phyloP scores from a whole-genome alignment of 345 rosid genomes.

The Eucalyptus decipiens region DNA sequence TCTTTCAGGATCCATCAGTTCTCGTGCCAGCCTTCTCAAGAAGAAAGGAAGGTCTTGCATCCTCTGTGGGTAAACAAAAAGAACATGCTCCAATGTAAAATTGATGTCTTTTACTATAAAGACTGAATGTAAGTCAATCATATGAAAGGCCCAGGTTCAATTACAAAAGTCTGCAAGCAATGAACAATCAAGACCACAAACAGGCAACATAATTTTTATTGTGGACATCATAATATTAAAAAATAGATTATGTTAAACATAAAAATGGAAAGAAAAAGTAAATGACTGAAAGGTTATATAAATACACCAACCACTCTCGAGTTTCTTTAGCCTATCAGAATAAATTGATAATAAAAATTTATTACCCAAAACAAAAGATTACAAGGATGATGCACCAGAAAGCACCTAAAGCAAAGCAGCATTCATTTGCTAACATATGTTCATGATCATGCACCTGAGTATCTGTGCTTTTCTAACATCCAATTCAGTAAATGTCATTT shows the following conservation, averaged over 20 bases:
- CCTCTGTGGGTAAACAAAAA: slow-evolving; percentile 26
- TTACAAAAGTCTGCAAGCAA: not conserved
- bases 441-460: not conserved
- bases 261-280: not conserved
- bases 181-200: not conserved
- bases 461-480: not conserved
- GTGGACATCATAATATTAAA: not conserved
- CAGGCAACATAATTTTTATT: not conserved
- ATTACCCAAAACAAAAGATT: not conserved
- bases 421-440: not conserved
- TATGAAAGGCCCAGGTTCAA: not conserved
- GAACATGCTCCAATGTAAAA: not conserved
- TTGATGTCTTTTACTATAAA: not conserved
- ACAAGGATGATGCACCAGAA: not conserved
- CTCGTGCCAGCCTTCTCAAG: slow-evolving; percentile 60
- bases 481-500: not conserved
- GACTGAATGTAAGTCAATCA: not conserved
- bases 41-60: slow-evolving; percentile 93
- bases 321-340: not conserved
- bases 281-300: not conserved
- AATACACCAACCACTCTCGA: not conserved
- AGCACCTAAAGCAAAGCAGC: not conserved
- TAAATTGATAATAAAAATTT: not conserved
- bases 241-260: not conserved
- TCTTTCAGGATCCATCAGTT: slow-evolving; percentile 76